Conservation (phyloP, 2,329 filamentous ascomycete species). For the Claviceps purpurea region DNA sequence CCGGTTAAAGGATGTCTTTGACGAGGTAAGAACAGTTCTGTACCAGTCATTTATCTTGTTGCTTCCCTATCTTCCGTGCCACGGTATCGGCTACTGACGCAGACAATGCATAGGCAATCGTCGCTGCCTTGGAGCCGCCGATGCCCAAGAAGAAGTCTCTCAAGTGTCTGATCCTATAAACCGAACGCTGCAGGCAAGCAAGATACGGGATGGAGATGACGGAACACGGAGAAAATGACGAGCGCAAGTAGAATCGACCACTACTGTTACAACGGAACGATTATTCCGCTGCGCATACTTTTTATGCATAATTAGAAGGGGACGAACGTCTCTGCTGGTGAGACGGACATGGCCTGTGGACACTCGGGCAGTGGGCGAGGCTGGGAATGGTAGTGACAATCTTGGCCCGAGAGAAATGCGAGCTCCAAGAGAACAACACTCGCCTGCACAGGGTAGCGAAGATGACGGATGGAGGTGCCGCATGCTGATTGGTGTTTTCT, state of each 20-base stretch:
- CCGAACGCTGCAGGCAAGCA: not conserved
- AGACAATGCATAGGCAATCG: slow-evolving; percentile 58
- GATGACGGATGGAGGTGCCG: not conserved
- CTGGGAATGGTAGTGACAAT: not conserved
- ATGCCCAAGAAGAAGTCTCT: slow-evolving; percentile 63
- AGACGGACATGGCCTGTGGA: slow-evolving; percentile 4
- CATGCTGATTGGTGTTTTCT: not conserved
- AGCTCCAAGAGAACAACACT: not conserved
- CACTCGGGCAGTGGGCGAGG: not conserved
- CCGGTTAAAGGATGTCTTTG: slow-evolving; percentile 98
- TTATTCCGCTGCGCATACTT: slow-evolving; percentile 3
- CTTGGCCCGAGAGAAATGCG: not conserved
- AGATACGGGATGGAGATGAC: not conserved
- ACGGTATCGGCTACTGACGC: not conserved
- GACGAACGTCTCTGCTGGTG: slow-evolving; percentile 1
- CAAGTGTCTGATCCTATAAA: slow-evolving; percentile 57
- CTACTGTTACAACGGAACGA: slow-evolving; percentile 3
- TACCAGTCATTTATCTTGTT: too few species aligned
- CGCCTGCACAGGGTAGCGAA: not conserved
- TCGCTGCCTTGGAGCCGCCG: slow-evolving; percentile 83
- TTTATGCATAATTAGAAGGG: slow-evolving; percentile 5
- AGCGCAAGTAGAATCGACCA: not conserved
- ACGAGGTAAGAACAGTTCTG: slow-evolving; percentile 56
- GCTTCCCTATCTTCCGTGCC: not conserved
- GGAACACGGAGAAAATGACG: not conserved